Evolutionary conservation across 352 stramenopile genomes (phyloP).

Genomic region (Saprolegnia diclina): DNA sequence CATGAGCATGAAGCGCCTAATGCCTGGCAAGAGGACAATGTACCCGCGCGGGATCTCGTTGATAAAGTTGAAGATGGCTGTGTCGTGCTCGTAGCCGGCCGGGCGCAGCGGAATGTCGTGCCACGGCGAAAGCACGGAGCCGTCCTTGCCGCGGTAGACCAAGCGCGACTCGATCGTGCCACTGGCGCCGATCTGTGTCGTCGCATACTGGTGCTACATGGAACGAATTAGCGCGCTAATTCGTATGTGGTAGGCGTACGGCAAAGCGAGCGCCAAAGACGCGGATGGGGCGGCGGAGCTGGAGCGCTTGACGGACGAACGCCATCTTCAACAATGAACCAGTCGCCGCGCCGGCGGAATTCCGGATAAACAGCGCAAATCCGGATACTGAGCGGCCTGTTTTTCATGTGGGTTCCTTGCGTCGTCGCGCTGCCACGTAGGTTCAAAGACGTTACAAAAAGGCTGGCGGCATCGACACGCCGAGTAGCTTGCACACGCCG

Average conservation of each 20-base stretch:
- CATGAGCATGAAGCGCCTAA: constrained; percentile 19
- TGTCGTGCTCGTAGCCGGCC: constrained; percentile 23
- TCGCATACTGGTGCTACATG: constrained; percentile 19
- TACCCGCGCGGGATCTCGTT: constrained; percentile 89
- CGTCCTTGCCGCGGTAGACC: background rate
- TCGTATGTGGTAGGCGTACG: constrained; percentile 29
- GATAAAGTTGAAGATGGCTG: constrained; percentile 87
- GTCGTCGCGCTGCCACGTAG: too few species aligned
- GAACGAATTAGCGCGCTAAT: constrained; percentile 25
- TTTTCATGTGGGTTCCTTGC: too few species aligned
- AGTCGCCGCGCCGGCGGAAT: background rate
- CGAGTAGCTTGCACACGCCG: too few species aligned
- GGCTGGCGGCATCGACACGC: too few species aligned
- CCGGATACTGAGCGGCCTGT: too few species aligned
- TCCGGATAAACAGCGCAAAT: too few species aligned
- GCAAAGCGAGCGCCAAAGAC: constrained; percentile 17
- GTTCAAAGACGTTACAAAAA: too few species aligned
- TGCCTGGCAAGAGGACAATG: background rate
- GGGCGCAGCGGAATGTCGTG: constrained; percentile 25
- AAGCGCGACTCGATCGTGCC: constrained; percentile 7
- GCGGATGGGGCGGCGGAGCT: constrained; percentile 26
- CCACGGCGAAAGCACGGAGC: constrained; percentile 9
- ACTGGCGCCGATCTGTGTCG: background rate
- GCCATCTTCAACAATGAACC: constrained; percentile 16
- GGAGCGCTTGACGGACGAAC: constrained; percentile 28